Conservation (phyloP, 441 rosid genomes). For the Adansonia gregorii region DNA sequence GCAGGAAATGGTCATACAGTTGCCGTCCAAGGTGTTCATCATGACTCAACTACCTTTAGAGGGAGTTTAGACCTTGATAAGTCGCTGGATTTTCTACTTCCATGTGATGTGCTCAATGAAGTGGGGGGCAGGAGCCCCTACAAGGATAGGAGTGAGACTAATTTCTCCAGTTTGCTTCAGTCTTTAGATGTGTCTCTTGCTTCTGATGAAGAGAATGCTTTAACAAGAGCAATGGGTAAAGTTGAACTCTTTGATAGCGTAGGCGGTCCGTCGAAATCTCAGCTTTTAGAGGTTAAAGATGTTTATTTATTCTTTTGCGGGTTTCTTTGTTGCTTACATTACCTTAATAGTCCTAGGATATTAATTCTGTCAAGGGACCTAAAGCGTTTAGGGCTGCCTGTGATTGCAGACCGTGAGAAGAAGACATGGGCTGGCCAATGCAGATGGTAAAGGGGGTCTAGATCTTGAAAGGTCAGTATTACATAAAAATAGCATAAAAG, state of each 20-base stretch:
- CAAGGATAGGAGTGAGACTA: slow-evolving; percentile 24
- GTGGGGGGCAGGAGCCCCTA: slow-evolving; percentile 30
- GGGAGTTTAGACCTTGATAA: slow-evolving; percentile 38
- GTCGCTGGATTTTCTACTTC: slow-evolving; percentile 36
- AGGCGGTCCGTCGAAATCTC: slow-evolving; percentile 27
- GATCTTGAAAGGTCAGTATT: slow-evolving; percentile 38
- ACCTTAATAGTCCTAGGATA: not conserved
- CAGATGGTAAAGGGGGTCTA: slow-evolving; percentile 22
- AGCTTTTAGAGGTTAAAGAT: slow-evolving; percentile 31
- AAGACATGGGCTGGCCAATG: slow-evolving; percentile 12
- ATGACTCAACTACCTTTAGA: slow-evolving; percentile 30
- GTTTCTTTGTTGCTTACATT: not conserved
- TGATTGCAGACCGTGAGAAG: slow-evolving; percentile 28
- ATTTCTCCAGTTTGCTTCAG: slow-evolving; percentile 30
- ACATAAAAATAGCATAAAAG: not conserved
- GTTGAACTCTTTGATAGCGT: slow-evolving; percentile 37
- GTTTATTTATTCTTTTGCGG: not conserved
- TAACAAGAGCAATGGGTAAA: slow-evolving; percentile 36
- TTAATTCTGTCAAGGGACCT: not conserved
- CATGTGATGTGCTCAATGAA: slow-evolving; percentile 41
- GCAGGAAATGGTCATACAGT: slow-evolving; percentile 24
- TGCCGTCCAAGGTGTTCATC: slow-evolving; percentile 27
- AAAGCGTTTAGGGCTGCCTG: slow-evolving; percentile 15
- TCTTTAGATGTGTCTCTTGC: slow-evolving; percentile 27
- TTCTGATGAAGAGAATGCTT: slow-evolving; percentile 34